These are phyloP conservation scores for Solanum pennellii DNA, from an alignment of 257 asterid species.

Conservation along the genomic window DNA sequence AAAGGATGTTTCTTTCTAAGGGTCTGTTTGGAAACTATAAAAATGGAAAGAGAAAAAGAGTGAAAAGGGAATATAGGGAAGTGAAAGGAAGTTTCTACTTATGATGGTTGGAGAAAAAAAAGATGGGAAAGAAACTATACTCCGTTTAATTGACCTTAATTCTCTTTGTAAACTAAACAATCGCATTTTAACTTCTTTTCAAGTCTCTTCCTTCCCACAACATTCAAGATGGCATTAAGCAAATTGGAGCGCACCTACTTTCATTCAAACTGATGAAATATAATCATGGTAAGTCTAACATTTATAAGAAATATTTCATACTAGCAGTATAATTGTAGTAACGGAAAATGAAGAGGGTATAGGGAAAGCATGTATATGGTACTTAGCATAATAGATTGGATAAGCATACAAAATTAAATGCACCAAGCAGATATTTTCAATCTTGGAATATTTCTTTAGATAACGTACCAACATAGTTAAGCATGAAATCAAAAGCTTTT, in stretches of 20 bases:
- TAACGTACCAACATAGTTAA: constrained; percentile 72
- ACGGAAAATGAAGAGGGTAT: not conserved
- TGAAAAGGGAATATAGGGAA: not conserved
- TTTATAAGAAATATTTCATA: not conserved
- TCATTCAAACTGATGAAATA: not conserved
- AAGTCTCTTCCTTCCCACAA: not conserved
- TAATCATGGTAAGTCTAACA: not conserved
- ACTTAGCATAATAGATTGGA: not conserved
- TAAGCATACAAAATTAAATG: not conserved
- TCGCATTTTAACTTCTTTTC: not conserved
- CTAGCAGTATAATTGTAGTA: not conserved
- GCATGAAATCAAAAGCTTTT: constrained; percentile 95
- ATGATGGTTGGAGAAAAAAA: not conserved
- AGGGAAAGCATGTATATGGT: not conserved
- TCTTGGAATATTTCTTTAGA: not conserved
- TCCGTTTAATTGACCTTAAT: not conserved
- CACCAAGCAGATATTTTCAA: not conserved
- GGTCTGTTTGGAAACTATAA: not conserved
- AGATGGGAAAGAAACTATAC: not conserved
- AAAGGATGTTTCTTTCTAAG: not conserved
- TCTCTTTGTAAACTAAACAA: not conserved
- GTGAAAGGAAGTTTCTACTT: not conserved
- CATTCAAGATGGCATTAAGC: not conserved
- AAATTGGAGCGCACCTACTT: not conserved
- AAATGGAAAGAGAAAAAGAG: not conserved